Conservation (phyloP, 805 yeast species). For the Metschnikowia amazonensis region DNA sequence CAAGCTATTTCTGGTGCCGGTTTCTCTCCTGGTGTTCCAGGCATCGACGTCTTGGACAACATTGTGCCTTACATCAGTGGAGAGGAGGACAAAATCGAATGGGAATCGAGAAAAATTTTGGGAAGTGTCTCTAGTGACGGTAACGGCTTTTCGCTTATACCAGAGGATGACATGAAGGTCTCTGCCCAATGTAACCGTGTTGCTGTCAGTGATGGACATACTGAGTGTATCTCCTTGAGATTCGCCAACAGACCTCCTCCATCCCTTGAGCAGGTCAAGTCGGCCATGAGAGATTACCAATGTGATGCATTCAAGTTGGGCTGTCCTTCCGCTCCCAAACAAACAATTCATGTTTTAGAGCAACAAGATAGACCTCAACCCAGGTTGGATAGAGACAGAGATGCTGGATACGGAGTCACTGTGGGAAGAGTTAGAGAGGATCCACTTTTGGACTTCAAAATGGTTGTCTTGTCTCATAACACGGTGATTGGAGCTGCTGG, state of each 20-base stretch:
- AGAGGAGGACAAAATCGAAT: slow-evolving; percentile 97
- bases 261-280: slow-evolving; percentile 72
- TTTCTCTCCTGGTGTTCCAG: slow-evolving; percentile 94
- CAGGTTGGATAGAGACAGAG: slow-evolving; percentile 93
- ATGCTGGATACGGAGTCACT: slow-evolving; percentile 87
- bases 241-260: slow-evolving; percentile 85
- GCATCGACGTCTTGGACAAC: slow-evolving; percentile 92
- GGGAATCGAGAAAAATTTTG: slow-evolving; percentile 95
- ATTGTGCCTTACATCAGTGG: slow-evolving; percentile 93
- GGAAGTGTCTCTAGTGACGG: slow-evolving; percentile 57
- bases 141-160: slow-evolving; percentile 51
- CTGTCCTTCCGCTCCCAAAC: slow-evolving; percentile 90
- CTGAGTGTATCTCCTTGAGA: slow-evolving; percentile 86
- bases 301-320: slow-evolving; percentile 79
- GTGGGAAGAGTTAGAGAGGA: slow-evolving; percentile 95
- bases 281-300: slow-evolving; percentile 63
- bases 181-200: slow-evolving; percentile 97
- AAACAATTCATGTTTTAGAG: slow-evolving; percentile 87
- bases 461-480: slow-evolving; percentile 97
- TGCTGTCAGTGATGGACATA: slow-evolving; percentile 96
- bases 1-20: slow-evolving; percentile 99
- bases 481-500: slow-evolving; percentile 99
- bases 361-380: slow-evolving; percentile 96
- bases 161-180: slow-evolving; percentile 72
- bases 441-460: slow-evolving; percentile 88